Conservation (phyloP, 495 filamentous ascomycete genomes). For the Glarea lozoyensis region DNA sequence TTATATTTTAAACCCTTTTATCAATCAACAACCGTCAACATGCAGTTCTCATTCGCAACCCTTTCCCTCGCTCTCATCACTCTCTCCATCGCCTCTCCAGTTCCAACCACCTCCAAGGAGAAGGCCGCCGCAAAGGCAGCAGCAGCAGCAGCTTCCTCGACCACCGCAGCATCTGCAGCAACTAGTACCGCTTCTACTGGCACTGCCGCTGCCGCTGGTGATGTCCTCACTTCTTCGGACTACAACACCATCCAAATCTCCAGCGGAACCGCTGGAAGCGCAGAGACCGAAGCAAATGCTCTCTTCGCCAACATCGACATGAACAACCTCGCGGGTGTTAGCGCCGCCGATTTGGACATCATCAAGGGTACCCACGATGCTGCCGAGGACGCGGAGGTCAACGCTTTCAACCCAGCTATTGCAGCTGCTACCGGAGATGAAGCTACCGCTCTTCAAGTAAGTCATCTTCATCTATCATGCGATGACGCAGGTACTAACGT, state of each 20-base stretch:
- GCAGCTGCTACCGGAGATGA: slow-evolving; percentile 19
- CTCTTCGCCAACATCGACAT: slow-evolving; percentile 18
- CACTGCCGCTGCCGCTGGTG: slow-evolving; percentile 4
- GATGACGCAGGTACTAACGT: neutral
- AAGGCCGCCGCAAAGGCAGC: slow-evolving; percentile 4
- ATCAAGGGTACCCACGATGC: slow-evolving; percentile 21
- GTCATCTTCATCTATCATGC: neutral
- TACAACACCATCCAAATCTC: slow-evolving; percentile 24
- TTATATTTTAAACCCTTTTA: slow-evolving; percentile 1
- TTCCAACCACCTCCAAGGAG: slow-evolving; percentile 6
- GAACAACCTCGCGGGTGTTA: slow-evolving; percentile 18
- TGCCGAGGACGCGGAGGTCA: slow-evolving; percentile 21
- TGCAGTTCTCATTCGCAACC: slow-evolving; percentile 14
- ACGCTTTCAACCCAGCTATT: slow-evolving; percentile 25
- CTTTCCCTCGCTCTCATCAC: slow-evolving; percentile 10
- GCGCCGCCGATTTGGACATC: slow-evolving; percentile 16
- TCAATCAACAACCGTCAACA: slow-evolving; percentile 7
- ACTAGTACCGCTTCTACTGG: neutral
- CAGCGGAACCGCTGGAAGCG: slow-evolving; percentile 19
- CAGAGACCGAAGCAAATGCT: slow-evolving; percentile 20
- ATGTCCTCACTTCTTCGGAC: slow-evolving; percentile 15
- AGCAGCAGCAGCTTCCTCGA: slow-evolving; percentile 5
- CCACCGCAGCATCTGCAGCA: slow-evolving; percentile 1
- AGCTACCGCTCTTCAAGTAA: slow-evolving; percentile 19
- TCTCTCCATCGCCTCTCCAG: slow-evolving; percentile 12